Evolutionary conservation across 306 rosid species (phyloP).

Genomic region (Casuarina glauca): DNA sequence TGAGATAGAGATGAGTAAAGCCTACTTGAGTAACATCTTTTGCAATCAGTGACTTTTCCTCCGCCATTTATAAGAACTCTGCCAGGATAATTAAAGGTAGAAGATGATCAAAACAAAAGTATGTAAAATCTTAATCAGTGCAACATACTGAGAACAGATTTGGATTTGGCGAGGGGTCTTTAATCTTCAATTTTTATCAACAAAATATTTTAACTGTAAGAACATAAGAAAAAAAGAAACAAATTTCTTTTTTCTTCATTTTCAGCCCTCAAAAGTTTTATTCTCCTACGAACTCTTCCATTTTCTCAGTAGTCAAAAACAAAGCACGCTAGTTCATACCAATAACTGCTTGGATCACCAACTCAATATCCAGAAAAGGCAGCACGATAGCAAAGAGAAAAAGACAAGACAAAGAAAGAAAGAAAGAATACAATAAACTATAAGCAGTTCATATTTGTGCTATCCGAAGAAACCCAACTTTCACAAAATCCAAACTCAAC

Average conservation of each 20-base stretch:
- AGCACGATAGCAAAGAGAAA: not conserved
- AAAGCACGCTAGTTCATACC: not conserved
- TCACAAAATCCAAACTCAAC: not conserved
- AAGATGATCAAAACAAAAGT: not conserved
- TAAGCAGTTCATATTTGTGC: not conserved
- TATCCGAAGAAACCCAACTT: not conserved
- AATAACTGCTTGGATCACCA: not conserved
- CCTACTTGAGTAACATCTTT: conserved; percentile 86
- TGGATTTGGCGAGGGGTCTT: not conserved
- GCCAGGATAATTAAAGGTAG: conserved; percentile 25
- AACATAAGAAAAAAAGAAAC: not conserved
- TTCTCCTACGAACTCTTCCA: not conserved
- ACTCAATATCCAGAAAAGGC: not conserved
- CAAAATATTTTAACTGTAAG: not conserved
- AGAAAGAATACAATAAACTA: not conserved
- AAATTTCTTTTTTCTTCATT: not conserved
- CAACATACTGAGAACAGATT: not conserved
- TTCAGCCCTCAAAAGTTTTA: not conserved
- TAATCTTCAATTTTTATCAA: not conserved
- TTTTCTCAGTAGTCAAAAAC: conserved; percentile 13
- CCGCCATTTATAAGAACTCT: conserved; percentile 59
- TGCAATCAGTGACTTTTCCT: conserved; percentile 65
- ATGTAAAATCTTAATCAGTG: conserved; percentile 9
- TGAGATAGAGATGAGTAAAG: conserved; percentile 6
- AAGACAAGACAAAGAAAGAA: not conserved